Base-by-base conservation (phyloP, 495 filamentous ascomycete species). In the Penicillium riverlandense region DNA sequence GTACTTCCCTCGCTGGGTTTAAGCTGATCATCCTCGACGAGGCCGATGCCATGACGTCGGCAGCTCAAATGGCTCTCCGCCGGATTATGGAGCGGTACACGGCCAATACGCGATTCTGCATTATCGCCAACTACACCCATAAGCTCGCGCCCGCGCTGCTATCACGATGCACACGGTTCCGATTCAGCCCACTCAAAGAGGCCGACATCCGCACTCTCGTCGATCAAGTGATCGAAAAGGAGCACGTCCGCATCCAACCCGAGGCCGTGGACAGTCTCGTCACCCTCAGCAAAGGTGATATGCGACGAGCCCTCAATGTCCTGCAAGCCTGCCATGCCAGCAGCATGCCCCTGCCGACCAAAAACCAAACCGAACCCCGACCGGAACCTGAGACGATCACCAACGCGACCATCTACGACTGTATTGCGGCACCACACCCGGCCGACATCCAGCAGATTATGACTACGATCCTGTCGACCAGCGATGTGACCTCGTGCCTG, bases 71-170 rank as follows among this genome's bases (percentile, higher is more conserved):
- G 90, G 92, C 92, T 0, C 75, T 99, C 27, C 81, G 92, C 49
- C 71, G 92, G 35, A 99, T 99, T 45, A 99, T 99, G 94, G 92
- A 99, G 59, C 92, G 94, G 64, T 99, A 97, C 67, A 99, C 92
- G 0, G 88, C 90, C 46, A 97, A 99, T 68, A 96, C 92, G 0
- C 78, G 92, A 40, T 99, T 99, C 66, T 96, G 91, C 67, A 88
- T 99, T 54, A 96, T 99, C 45, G 94, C 94, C 53, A 99, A 99
- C 65, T 99, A 99, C 62, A 95, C 92, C 29, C 92, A 99, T 69
- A 99, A 97, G 63, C 81, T 99, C n/a, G 90, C 87, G 6, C 90
- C 92, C 0, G 92, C 92, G 0, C 72, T 99, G 7, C 76, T 99
- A 12, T 96, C 90, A 29, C 74, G 92, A 49, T 99, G 92, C 66